A percentile compares a stretch with the other conserved stretches of the same genome.
These are phyloP conservation scores for Lathyrus oleraceus DNA, from an alignment of 306 rosid genomes.

Conservation along the genomic window DNA sequence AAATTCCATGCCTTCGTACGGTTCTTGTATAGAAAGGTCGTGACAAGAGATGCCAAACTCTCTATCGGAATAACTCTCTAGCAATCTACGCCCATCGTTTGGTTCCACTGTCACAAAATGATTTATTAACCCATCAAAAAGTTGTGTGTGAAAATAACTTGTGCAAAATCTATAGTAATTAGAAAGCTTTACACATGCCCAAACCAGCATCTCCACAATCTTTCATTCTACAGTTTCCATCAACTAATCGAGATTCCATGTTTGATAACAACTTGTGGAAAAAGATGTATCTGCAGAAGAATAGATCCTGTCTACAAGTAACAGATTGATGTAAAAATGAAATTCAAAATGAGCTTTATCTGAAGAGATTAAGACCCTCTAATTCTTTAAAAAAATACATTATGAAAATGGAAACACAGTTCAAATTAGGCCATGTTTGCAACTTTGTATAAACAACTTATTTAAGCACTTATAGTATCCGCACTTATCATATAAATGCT, in stretches of 20 bases:
- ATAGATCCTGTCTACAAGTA: conserved; percentile 25
- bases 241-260: conserved; percentile 42
- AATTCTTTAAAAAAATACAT: no score
- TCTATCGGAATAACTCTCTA: conserved; percentile 50
- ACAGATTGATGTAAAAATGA: not conserved
- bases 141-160: conserved; percentile 12
- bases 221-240: conserved; percentile 24
- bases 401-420: no score
- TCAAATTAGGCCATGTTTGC: no score
- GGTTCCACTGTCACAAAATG: conserved; percentile 63
- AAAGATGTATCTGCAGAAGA: conserved; percentile 6
- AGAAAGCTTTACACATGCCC: conserved; percentile 19
- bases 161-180: conserved; percentile 1
- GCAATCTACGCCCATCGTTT: conserved; percentile 51
- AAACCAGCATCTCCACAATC: conserved; percentile 34
- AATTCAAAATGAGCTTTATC: no score
- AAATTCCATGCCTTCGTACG: conserved; percentile 85
- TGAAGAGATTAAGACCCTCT: no score
- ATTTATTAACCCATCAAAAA: conserved; percentile 27
- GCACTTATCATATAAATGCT: no score
- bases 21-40: conserved; percentile 62
- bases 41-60: conserved; percentile 45
- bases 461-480: no score
- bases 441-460: no score
- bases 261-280: conserved; percentile 8